phyloP scores from a whole-genome alignment of 768 basidiomycete species.

The Cantharellus cinnabarinus region DNA sequence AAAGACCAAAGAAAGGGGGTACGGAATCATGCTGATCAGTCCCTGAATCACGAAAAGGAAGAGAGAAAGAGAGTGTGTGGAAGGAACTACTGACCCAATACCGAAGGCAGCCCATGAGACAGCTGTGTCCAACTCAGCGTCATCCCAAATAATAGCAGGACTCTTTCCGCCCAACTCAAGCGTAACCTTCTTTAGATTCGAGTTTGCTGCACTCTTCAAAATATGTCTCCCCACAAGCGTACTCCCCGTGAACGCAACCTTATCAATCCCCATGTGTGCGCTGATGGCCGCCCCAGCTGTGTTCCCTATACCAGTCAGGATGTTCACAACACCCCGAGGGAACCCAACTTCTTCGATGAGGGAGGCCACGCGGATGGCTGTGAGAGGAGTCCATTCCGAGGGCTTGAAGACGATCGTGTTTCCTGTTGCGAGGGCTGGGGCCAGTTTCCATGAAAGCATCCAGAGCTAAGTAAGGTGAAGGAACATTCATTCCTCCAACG shows the following conservation, averaged over 20 bases:
- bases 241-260: slow-evolving; percentile 74
- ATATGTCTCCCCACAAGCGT: slow-evolving; percentile 49
- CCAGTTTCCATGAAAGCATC: slow-evolving; percentile 56
- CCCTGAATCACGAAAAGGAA: background rate
- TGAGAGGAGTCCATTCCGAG: slow-evolving; percentile 55
- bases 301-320: slow-evolving; percentile 52
- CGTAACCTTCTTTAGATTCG: slow-evolving; percentile 59
- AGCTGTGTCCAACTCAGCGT: slow-evolving; percentile 50
- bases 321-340: slow-evolving; percentile 57
- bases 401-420: slow-evolving; percentile 64
- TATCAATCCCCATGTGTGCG: slow-evolving; percentile 40
- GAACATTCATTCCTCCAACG: background rate
- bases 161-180: slow-evolving; percentile 63
- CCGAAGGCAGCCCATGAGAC: slow-evolving; percentile 50
- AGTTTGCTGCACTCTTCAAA: slow-evolving; percentile 55
- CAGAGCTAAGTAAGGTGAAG: background rate
- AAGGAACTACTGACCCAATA: slow-evolving; percentile 35
- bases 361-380: slow-evolving; percentile 26
- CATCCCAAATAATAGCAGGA: slow-evolving; percentile 48
- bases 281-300: slow-evolving; percentile 50
- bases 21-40: background rate
- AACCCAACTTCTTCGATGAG: slow-evolving; percentile 50
- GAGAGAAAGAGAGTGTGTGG: background rate
- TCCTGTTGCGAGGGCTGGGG: slow-evolving; percentile 55
- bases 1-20: background rate